Conservation (phyloP, 2,329 filamentous ascomycete genomes). For the Aspergillus sp. region DNA sequence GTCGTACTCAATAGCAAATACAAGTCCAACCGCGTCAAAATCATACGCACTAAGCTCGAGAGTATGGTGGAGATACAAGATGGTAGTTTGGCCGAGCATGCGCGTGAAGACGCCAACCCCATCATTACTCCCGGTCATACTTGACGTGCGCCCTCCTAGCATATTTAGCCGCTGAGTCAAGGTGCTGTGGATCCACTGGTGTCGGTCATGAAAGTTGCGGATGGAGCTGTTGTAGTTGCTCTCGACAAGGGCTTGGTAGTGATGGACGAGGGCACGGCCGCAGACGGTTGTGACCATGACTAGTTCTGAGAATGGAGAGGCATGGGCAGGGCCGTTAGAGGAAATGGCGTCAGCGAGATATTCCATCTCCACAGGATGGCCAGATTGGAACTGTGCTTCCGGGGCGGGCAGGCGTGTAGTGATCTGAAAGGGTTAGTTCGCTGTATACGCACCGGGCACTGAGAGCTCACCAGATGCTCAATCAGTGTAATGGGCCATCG, state of each 20-base stretch:
- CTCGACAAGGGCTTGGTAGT: not conserved
- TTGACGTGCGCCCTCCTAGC: not conserved
- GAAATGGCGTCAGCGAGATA: slow-evolving; percentile 12
- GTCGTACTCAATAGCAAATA: slow-evolving; percentile 2
- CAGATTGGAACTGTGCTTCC: slow-evolving; percentile 1
- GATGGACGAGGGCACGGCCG: slow-evolving; percentile 11
- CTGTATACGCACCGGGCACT: too few species aligned
- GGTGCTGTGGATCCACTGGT: slow-evolving; percentile 5
- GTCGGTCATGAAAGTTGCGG: not conserved
- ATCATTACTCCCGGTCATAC: not conserved
- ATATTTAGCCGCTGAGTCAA: not conserved
- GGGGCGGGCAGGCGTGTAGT: slow-evolving; percentile 9
- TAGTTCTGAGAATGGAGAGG: slow-evolving; percentile 30
- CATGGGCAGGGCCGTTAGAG: not conserved
- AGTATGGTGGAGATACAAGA: slow-evolving; percentile 1
- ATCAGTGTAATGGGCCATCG: slow-evolving; percentile 34
- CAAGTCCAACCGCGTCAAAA: not conserved
- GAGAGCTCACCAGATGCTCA: slow-evolving; percentile 26
- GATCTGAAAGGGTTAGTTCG: not conserved
- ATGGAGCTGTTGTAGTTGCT: not conserved
- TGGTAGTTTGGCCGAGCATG: not conserved
- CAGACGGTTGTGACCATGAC: slow-evolving; percentile 29
- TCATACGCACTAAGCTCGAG: not conserved
- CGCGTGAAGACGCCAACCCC: not conserved
- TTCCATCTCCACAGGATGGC: not conserved